Evolutionary conservation across 2,329 filamentous ascomycete genomes (phyloP).

Genomic region (Diplodia scrobiculata): DNA sequence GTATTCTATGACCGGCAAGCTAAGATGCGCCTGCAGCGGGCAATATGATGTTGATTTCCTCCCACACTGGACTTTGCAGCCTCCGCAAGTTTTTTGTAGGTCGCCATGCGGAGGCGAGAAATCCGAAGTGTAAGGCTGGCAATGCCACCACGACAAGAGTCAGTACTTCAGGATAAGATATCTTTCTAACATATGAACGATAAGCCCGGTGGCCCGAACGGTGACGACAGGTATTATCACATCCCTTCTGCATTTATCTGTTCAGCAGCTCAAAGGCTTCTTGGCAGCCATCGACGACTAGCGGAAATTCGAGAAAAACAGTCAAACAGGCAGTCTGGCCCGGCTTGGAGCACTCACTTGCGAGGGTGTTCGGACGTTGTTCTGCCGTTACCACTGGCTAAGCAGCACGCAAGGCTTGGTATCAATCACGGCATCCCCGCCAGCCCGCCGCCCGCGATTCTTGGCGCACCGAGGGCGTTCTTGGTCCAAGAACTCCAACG

Average conservation of each 20-base stretch:
- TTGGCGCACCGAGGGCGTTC: conserved; percentile 13
- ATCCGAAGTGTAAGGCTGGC: not conserved
- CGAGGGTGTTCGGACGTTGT: not conserved
- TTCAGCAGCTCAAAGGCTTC: not conserved
- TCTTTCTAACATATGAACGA: not conserved
- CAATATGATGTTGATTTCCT: not conserved
- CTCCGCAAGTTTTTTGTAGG: not conserved
- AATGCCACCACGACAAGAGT: not conserved
- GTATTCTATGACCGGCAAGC: too few relatives aligned
- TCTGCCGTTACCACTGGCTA: not conserved
- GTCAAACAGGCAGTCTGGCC: conserved; percentile 8
- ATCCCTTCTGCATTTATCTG: not conserved
- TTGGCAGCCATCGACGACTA: not conserved
- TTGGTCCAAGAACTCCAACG: not conserved
- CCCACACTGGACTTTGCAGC: not conserved
- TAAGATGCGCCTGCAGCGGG: not conserved
- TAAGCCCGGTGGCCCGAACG: not conserved
- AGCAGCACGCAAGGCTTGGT: conserved; percentile 26
- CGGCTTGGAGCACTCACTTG: not conserved
- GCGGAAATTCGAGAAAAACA: not conserved
- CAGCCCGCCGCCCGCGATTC: not conserved
- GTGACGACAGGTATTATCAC: conserved; percentile 5
- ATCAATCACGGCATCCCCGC: conserved; percentile 14
- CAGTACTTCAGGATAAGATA: not conserved
- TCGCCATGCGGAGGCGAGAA: not conserved